Base-by-base conservation (phyloP, 352 stramenopile genomes). In the Pythium brassicae region DNA sequence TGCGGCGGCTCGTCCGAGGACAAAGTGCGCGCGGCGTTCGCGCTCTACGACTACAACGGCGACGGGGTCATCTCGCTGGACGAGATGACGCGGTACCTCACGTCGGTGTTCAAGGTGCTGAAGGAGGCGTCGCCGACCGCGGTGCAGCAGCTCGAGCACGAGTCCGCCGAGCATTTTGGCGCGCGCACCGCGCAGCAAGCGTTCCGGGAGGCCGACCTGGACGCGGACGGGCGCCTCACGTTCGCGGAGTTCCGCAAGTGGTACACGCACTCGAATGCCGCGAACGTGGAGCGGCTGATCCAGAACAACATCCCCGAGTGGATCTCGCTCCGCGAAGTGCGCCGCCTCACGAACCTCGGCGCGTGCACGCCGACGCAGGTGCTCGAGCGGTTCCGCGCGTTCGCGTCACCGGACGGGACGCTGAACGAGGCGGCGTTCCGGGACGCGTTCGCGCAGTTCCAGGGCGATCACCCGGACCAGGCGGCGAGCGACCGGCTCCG, bases 11-110 rank as follows among this genome's bases (percentile, higher is more conserved):
- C 71, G n/a, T 88, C 75, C 0, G 75, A 92, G 37, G 80, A 94
- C 42, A 87, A 87, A 39, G 76, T 91, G 22, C 69, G 75, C 19
- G 74, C 84, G 9, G 79, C 82, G 19, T 95, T 95, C 61, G 67
- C 76, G n/a, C 46, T 93, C 43, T 93, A 91, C 57, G 86, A 95
- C 55, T 89, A 86, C 63, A 92, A 95, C 53, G 83, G 77, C 12
- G 85, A 96, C 46, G 85, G 86, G 0, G 84, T 78, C 57, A 89
- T 96, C 32, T 94, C 85, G 1, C 69, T 80, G 27, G 75, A 93
- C 4, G 86, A 96, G 55, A 93, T 96, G 84, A 68, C 71, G n/a
- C 69, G 68, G 22, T 94, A 95, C 63, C 62, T 96, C 29, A 91
- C 83, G 6, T 81, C 76, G n/a, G 74, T 94, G 3, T 96, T 95